These are phyloP conservation scores for Ogataea salicorniae DNA, from an alignment of 805 yeast species.

Conservation along the genomic window DNA sequence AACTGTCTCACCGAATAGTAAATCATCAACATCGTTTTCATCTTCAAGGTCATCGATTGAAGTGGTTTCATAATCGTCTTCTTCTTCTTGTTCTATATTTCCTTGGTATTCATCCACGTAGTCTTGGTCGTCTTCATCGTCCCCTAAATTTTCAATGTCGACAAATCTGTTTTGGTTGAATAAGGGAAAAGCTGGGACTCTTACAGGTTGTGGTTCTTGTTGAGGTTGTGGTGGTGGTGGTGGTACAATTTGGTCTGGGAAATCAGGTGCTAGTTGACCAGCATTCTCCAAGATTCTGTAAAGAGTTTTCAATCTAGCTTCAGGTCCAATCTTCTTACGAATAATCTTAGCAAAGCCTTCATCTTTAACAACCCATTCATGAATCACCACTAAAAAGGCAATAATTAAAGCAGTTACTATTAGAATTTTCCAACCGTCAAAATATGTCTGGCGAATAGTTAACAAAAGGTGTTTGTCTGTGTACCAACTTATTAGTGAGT, in stretches of 20 bases:
- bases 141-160: too few relatives aligned
- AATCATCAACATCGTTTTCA: background rate
- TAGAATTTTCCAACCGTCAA: constrained; percentile 13
- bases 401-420: constrained; percentile 20
- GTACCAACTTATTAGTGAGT: too few relatives aligned
- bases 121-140: too few relatives aligned
- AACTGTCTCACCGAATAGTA: background rate
- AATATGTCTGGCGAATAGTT: constrained; percentile 6
- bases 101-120: too few relatives aligned
- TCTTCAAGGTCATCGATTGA: too few relatives aligned
- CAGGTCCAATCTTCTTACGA: constrained; percentile 54
- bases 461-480: background rate
- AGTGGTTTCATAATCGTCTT: background rate
- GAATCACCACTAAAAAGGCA: constrained; percentile 27
- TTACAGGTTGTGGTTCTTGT: too few relatives aligned
- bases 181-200: too few relatives aligned
- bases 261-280: background rate
- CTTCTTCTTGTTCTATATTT: background rate
- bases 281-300: constrained; percentile 13
- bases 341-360: constrained; percentile 60
- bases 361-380: constrained; percentile 69
- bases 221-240: background rate
- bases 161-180: too few relatives aligned
- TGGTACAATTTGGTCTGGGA: background rate
- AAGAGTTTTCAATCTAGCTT: constrained; percentile 36